These are phyloP conservation scores for Cyclostephanos tholiformis DNA, from an alignment of 108 stramenopile species.

Conservation along the genomic window DNA sequence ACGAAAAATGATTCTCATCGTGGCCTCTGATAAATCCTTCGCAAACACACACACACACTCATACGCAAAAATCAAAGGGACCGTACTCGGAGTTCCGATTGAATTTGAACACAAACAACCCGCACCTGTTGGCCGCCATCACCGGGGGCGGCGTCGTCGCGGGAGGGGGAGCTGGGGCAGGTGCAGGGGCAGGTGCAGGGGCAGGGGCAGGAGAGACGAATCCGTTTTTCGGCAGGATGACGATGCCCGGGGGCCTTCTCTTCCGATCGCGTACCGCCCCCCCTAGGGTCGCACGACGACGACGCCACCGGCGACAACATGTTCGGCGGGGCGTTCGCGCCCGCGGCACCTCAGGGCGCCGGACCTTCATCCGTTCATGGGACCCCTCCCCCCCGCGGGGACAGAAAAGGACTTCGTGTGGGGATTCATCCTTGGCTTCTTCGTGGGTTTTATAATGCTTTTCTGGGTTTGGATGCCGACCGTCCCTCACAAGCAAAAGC, in stretches of 20 bases:
- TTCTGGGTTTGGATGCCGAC: conserved; percentile 95
- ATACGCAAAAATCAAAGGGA: conserved; percentile 51
- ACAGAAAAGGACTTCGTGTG: conserved; percentile 89
- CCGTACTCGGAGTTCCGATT: conserved; percentile 83
- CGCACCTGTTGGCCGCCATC: conserved; percentile 40
- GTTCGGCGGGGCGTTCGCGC: conserved; percentile 36
- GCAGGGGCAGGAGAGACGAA: not conserved
- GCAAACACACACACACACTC: not conserved
- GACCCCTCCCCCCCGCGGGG: conserved; percentile 57
- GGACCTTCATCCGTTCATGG: conserved; percentile 26
- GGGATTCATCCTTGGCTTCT: conserved; percentile 92
- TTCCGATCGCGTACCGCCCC: not conserved
- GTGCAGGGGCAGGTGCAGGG: not conserved
- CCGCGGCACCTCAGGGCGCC: conserved; percentile 22
- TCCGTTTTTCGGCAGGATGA: not conserved
- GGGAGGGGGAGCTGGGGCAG: not conserved
- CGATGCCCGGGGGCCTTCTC: conserved; percentile 20
- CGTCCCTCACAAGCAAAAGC: conserved; percentile 89
- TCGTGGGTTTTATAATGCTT: conserved; percentile 91
- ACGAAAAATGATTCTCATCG: too few species aligned
- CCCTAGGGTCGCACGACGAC: not conserved
- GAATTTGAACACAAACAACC: conserved; percentile 74
- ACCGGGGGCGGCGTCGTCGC: not conserved
- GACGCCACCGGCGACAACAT: conserved; percentile 38
- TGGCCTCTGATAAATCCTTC: not conserved